A percentile compares a stretch with the other conserved stretches of the same genome.
Conservation (phyloP, 2,329 filamentous ascomycete species). For the Didymella exigua region DNA sequence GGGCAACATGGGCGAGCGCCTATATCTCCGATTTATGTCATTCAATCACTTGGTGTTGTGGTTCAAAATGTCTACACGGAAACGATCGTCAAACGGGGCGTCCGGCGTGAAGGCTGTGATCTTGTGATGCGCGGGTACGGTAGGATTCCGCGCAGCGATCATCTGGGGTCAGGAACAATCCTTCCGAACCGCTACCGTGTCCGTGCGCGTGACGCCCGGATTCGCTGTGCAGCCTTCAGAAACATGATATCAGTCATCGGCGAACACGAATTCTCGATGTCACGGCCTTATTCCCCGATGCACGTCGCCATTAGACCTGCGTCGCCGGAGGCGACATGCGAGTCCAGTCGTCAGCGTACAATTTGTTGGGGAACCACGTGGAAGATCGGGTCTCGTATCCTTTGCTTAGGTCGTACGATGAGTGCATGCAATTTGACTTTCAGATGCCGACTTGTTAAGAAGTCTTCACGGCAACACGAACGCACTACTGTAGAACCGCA, state of each 20-base stretch:
- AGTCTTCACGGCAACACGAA: not conserved
- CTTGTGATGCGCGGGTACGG: not conserved
- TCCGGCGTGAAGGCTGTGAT: not conserved
- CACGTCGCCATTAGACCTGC: not conserved
- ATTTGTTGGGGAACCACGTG: not conserved
- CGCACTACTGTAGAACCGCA: not conserved
- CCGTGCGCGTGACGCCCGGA: too few relatives aligned
- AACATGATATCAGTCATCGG: constrained; percentile 8
- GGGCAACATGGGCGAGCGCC: not conserved
- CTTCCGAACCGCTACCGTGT: constrained; percentile 3
- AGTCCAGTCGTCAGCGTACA: not conserved
- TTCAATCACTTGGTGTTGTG: not conserved
- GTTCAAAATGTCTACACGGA: not conserved
- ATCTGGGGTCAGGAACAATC: not conserved
- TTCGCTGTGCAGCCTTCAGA: too few relatives aligned
- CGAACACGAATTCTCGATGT: constrained; percentile 3
- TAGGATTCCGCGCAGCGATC: constrained; percentile 11
- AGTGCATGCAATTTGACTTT: not conserved
- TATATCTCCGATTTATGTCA: not conserved
- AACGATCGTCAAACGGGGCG: not conserved
- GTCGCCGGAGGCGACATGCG: not conserved
- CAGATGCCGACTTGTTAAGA: not conserved
- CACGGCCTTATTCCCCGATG: not conserved
- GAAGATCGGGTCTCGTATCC: not conserved
- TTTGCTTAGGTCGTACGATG: not conserved